Conservation (phyloP, 768 basidiomycete genomes). For the Termitomyces bulborhizus region DNA sequence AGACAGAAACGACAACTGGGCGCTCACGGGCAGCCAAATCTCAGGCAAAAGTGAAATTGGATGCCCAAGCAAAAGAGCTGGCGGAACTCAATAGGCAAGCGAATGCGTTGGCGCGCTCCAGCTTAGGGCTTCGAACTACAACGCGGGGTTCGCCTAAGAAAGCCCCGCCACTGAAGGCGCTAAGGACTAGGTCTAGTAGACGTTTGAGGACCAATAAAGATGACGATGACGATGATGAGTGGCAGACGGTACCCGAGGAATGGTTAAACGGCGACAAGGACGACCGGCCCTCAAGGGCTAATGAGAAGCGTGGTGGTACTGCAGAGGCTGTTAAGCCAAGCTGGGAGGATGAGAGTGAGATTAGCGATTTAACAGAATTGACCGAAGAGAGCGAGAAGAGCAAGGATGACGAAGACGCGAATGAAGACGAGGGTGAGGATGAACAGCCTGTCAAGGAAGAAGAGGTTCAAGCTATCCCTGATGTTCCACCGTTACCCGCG, state of each 20-base stretch:
- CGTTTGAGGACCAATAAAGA: conserved; percentile 54
- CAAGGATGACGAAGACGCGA: conserved; percentile 8
- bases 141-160: conserved; percentile 7
- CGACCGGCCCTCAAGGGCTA: conserved; percentile 4
- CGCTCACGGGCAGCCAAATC: conserved; percentile 62
- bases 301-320: conserved; percentile 10
- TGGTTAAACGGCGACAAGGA: conserved; percentile 41
- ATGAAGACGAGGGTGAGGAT: conserved; percentile 6
- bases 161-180: conserved; percentile 21
- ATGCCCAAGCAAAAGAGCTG: conserved; percentile 63
- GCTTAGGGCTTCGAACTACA: conserved; percentile 8
- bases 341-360: conserved; percentile 56
- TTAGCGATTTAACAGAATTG: conserved; percentile 74
- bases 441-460: conserved; percentile 10
- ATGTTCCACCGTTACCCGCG: conserved; percentile 1
- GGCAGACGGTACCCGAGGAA: conserved; percentile 77
- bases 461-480: conserved; percentile 1
- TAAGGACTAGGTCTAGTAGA: conserved; percentile 60
- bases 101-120: conserved; percentile 16
- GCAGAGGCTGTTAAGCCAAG: conserved; percentile 36
- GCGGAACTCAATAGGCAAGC: conserved; percentile 56
- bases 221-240: conserved; percentile 61
- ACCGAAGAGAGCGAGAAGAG: conserved; percentile 36
- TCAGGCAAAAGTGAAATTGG: conserved; percentile 64
- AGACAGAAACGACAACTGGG: conserved; percentile 20